phyloP scores from a whole-genome alignment of 2,329 filamentous ascomycete species.

The Trichoderma sp. region DNA sequence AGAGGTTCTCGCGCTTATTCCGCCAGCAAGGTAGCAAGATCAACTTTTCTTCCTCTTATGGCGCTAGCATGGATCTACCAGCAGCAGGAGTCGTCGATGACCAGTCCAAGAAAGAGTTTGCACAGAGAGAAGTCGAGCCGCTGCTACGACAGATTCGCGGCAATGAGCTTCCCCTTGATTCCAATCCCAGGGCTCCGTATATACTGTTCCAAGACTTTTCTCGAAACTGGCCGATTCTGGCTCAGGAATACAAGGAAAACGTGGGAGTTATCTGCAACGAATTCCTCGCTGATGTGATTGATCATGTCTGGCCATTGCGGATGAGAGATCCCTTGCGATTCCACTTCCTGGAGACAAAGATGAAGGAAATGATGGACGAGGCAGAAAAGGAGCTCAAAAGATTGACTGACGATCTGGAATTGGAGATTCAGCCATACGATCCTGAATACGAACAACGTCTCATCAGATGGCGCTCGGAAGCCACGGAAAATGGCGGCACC shows the following conservation, averaged over 20 bases:
- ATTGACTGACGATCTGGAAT: conserved; percentile 49
- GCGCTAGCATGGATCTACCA: conserved; percentile 28
- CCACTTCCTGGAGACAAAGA: conserved; percentile 48
- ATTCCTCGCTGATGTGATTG: conserved; percentile 50
- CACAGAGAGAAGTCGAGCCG: conserved; percentile 46
- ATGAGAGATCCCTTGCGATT: conserved; percentile 50
- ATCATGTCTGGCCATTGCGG: conserved; percentile 48
- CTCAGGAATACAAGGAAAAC: conserved; percentile 53
- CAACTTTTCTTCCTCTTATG: conserved; percentile 36
- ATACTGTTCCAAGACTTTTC: conserved; percentile 54
- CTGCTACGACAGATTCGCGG: conserved; percentile 50
- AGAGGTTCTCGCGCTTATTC: conserved; percentile 47
- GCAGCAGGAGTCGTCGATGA: conserved; percentile 33
- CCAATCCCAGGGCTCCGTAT: conserved; percentile 51
- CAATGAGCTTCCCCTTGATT: conserved; percentile 51
- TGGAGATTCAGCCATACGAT: conserved; percentile 53
- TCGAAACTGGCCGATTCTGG: conserved; percentile 50
- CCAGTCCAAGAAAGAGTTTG: conserved; percentile 46
- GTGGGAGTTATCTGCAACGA: conserved; percentile 53
- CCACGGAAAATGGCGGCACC: conserved; percentile 42
- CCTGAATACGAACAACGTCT: conserved; percentile 52
- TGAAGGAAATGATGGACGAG: conserved; percentile 45
- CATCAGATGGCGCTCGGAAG: conserved; percentile 43
- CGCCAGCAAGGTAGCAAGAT: conserved; percentile 49
- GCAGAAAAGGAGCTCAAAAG: conserved; percentile 46